phyloP scores from a whole-genome alignment of 2,329 filamentous ascomycete species.

The Sphaerostilbella broomeana region DNA sequence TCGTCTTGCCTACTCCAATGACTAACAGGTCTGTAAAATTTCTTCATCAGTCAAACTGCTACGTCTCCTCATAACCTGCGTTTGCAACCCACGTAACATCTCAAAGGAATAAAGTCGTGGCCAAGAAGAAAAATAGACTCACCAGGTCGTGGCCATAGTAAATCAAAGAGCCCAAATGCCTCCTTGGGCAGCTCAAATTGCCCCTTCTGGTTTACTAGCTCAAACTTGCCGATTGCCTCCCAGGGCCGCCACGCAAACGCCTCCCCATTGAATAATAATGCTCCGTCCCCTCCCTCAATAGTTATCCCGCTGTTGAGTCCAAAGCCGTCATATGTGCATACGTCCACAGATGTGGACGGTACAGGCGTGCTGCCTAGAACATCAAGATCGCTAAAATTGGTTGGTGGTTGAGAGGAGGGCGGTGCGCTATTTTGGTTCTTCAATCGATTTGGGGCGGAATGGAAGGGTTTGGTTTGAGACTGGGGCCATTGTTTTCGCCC shows the following conservation, averaged over 20 bases:
- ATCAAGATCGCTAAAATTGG: conserved; percentile 69
- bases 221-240: conserved; percentile 42
- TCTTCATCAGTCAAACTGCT: background rate
- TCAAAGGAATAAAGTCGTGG: background rate
- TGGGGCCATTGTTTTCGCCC: background rate
- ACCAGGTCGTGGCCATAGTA: conserved; percentile 89
- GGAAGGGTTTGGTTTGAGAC: conserved; percentile 6
- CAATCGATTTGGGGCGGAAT: conserved; percentile 13
- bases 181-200: conserved; percentile 70
- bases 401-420: conserved; percentile 32
- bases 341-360: conserved; percentile 77
- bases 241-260: conserved; percentile 87
- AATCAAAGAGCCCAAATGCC: conserved; percentile 66
- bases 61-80: background rate
- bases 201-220: conserved; percentile 66
- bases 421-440: conserved; percentile 15
- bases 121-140: conserved; percentile 22
- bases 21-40: conserved; percentile 66
- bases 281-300: conserved; percentile 61
- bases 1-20: conserved; percentile 72
- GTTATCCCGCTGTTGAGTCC: conserved; percentile 74
- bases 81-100: too few species aligned
- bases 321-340: conserved; percentile 78
- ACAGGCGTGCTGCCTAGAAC: conserved; percentile 68
- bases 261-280: conserved; percentile 77